phyloP scores from a whole-genome alignment of 495 filamentous ascomycete species.

The Pyrenopolyporus hunteri region DNA sequence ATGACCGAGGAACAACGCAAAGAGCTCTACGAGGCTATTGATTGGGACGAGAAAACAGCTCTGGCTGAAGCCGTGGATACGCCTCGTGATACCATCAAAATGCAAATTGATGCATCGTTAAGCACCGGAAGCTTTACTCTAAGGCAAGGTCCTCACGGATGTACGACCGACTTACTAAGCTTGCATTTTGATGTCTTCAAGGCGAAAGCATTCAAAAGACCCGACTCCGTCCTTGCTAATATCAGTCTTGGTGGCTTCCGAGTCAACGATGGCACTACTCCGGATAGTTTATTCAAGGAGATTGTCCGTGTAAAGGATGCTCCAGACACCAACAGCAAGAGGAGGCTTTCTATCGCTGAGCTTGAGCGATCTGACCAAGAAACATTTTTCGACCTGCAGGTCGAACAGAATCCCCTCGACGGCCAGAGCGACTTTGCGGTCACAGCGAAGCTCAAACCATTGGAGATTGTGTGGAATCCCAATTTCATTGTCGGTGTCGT shows the following conservation, averaged over 20 bases:
- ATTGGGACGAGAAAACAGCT: conserved; percentile 96
- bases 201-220: conserved; percentile 83
- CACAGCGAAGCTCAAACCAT: conserved; percentile 88
- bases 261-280: conserved; percentile 94
- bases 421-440: conserved; percentile 88
- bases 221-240: conserved; percentile 86
- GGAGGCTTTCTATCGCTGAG: conserved; percentile 64
- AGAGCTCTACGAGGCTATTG: conserved; percentile 95
- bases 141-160: conserved; percentile 82
- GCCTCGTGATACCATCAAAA: conserved; percentile 86
- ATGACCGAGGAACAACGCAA: conserved; percentile 96
- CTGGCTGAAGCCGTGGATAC: conserved; percentile 85
- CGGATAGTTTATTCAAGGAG: conserved; percentile 85
- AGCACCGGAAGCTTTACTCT: conserved; percentile 93
- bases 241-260: conserved; percentile 90
- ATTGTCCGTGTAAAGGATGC: conserved; percentile 95
- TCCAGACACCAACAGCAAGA: conserved; percentile 57
- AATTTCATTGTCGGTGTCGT: conserved; percentile 86
- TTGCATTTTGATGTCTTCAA: conserved; percentile 93
- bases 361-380: conserved; percentile 64
- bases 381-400: conserved; percentile 87
- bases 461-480: conserved; percentile 97
- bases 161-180: conserved; percentile 78
- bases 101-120: conserved; percentile 88
- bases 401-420: conserved; percentile 95